Conservation (phyloP, 2,329 filamentous ascomycete genomes). For the Microcyclospora pomicola region DNA sequence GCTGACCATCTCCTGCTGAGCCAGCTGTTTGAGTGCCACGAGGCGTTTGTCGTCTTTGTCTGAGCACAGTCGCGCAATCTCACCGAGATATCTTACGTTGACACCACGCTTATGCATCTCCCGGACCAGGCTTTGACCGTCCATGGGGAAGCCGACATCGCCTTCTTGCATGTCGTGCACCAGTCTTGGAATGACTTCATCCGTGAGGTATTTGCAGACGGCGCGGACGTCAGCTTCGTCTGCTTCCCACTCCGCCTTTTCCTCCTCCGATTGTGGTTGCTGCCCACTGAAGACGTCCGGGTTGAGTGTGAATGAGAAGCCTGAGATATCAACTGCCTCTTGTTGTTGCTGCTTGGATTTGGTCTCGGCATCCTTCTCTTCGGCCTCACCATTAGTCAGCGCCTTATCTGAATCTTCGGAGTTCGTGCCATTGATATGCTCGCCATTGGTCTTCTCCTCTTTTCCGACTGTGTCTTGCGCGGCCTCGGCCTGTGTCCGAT, state of each 20-base stretch:
- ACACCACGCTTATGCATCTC: slow-evolving; percentile 93
- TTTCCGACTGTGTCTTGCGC: slow-evolving; percentile 11
- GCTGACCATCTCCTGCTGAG: slow-evolving; percentile 85
- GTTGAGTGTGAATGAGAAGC: slow-evolving; percentile 80
- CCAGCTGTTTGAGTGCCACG: slow-evolving; percentile 60
- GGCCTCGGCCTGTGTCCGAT: slow-evolving; percentile 18
- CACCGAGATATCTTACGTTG: slow-evolving; percentile 91
- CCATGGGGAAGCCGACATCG: slow-evolving; percentile 96
- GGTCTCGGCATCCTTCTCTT: slow-evolving; percentile 11
- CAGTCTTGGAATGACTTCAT: slow-evolving; percentile 69
- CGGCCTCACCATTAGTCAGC: slow-evolving; percentile 14
- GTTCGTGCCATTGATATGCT: slow-evolving; percentile 18
- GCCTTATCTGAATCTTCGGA: slow-evolving; percentile 4
- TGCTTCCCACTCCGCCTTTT: slow-evolving; percentile 66
- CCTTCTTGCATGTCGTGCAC: slow-evolving; percentile 78
- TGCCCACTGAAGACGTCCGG: slow-evolving; percentile 94
- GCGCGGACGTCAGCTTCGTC: slow-evolving; percentile 83
- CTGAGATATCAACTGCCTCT: slow-evolving; percentile 69
- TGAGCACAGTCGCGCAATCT: slow-evolving; percentile 52
- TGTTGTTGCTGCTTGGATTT: slow-evolving; percentile 25
- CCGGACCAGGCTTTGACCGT: slow-evolving; percentile 78
- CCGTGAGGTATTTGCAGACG: slow-evolving; percentile 64
- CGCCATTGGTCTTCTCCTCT: slow-evolving; percentile 9
- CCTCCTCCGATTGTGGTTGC: slow-evolving; percentile 73
- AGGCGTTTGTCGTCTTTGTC: slow-evolving; percentile 54